Evolutionary conservation across 2,329 filamentous ascomycete genomes (phyloP).

Genomic region (Pleomassaria siparia): DNA sequence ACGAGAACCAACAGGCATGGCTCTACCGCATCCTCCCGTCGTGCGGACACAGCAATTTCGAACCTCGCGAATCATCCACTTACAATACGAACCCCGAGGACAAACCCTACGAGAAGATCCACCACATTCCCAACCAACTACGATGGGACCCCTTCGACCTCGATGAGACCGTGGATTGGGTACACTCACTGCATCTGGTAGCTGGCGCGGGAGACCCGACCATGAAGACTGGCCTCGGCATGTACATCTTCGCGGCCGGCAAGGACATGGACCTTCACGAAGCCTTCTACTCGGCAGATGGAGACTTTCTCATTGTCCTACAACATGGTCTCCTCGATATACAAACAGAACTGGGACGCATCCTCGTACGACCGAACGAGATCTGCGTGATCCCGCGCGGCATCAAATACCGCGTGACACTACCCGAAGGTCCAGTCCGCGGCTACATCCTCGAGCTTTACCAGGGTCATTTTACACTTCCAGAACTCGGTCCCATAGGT

Average conservation of each 20-base stretch:
- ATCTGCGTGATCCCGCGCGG: slow-evolving; percentile 67
- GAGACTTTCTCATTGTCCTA: slow-evolving; percentile 66
- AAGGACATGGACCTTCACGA: slow-evolving; percentile 72
- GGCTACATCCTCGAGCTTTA: slow-evolving; percentile 70
- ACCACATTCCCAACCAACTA: slow-evolving; percentile 78
- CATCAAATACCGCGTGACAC: slow-evolving; percentile 62
- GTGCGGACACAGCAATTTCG: slow-evolving; percentile 59
- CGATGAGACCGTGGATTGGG: slow-evolving; percentile 68
- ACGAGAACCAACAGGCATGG: slow-evolving; percentile 61
- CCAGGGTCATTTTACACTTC: slow-evolving; percentile 64
- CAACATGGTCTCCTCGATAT: slow-evolving; percentile 68
- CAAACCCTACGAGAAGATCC: slow-evolving; percentile 59
- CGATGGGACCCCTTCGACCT: slow-evolving; percentile 79
- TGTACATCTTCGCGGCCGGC: slow-evolving; percentile 78
- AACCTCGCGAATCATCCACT: slow-evolving; percentile 50
- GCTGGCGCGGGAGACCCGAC: slow-evolving; percentile 79
- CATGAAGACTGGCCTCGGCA: slow-evolving; percentile 76
- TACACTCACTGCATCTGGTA: slow-evolving; percentile 69
- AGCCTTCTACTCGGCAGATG: slow-evolving; percentile 81
- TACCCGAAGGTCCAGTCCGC: slow-evolving; percentile 61
- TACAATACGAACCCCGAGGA: slow-evolving; percentile 55
- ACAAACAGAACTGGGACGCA: slow-evolving; percentile 66
- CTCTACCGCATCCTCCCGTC: slow-evolving; percentile 60
- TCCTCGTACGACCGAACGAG: slow-evolving; percentile 68
- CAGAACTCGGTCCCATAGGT: slow-evolving; percentile 67